A percentile compares a stretch with the other conserved stretches of the same genome.
phyloP scores from a whole-genome alignment of 73 alveolate species.

The Paramecium bursaria region DNA sequence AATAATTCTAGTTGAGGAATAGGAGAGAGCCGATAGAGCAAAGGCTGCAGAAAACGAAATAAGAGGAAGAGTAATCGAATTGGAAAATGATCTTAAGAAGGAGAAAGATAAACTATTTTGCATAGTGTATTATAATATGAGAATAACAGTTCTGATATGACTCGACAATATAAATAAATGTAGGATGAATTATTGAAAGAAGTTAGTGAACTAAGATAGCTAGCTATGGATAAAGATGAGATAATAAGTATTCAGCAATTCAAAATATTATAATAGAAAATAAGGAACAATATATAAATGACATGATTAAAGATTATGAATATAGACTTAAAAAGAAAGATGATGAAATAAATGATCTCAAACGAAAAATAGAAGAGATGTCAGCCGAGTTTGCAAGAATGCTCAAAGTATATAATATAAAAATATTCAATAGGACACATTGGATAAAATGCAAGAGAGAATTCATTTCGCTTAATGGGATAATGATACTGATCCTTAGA shows the following conservation, averaged over 20 bases:
- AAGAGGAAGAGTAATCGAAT: slow-evolving; percentile 74
- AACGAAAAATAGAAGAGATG: slow-evolving; percentile 82
- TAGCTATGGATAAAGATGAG: slow-evolving; percentile 70
- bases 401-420: slow-evolving; percentile 70
- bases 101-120: slow-evolving; percentile 73
- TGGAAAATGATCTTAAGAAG: slow-evolving; percentile 77
- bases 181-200: slow-evolving; percentile 77
- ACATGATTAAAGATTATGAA: slow-evolving; percentile 76
- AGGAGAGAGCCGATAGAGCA: slow-evolving; percentile 75
- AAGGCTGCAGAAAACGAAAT: slow-evolving; percentile 86
- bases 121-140: slow-evolving; percentile 45
- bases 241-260: slow-evolving; percentile 1
- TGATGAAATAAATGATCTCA: slow-evolving; percentile 79
- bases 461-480: slow-evolving; percentile 86
- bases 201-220: slow-evolving; percentile 71
- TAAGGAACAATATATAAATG: slow-evolving; percentile 63
- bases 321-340: slow-evolving; percentile 73
- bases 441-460: slow-evolving; percentile 85
- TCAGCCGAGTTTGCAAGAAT: slow-evolving; percentile 84
- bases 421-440: slow-evolving; percentile 70
- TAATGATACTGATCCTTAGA: slow-evolving; percentile 81
- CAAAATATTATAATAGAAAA: slow-evolving; percentile 57
- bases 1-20: slow-evolving; percentile 67
- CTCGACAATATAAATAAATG: slow-evolving; percentile 82
- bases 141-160: slow-evolving; percentile 78